phyloP scores from a whole-genome alignment of 1,139 yeast species.

The Taphrina wiesneri region DNA sequence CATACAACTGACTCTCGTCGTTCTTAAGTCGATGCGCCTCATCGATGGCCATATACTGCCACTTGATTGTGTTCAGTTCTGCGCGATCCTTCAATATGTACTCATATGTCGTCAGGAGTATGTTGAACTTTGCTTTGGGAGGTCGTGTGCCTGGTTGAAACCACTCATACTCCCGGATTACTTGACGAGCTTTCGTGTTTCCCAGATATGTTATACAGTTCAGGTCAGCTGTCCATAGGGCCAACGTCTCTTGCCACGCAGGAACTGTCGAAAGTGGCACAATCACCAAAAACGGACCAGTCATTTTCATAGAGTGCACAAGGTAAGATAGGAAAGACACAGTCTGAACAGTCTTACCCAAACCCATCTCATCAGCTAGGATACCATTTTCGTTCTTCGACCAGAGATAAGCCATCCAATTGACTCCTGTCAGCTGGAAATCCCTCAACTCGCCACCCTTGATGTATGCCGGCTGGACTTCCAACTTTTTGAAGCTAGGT shows the following conservation, averaged over 20 bases:
- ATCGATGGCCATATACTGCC: slow-evolving; percentile 98
- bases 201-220: slow-evolving; percentile 92
- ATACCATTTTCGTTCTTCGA: slow-evolving; percentile 96
- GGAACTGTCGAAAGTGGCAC: slow-evolving; percentile 96
- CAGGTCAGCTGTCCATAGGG: slow-evolving; percentile 95
- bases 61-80: slow-evolving; percentile 76
- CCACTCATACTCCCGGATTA: slow-evolving; percentile 82
- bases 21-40: slow-evolving; percentile 97
- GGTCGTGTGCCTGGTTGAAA: slow-evolving; percentile 58
- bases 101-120: slow-evolving; percentile 89
- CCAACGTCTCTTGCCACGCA: slow-evolving; percentile 99
- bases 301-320: slow-evolving; percentile 87
- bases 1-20: slow-evolving; percentile 89
- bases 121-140: slow-evolving; percentile 78
- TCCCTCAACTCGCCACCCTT: slow-evolving; percentile 92
- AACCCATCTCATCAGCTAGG: slow-evolving; percentile 98
- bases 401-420: slow-evolving; percentile 99
- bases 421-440: slow-evolving; percentile 94
- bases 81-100: slow-evolving; percentile 83
- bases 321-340: slow-evolving; percentile 94
- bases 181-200: slow-evolving; percentile 79
- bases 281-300: slow-evolving; percentile 94
- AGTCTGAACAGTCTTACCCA: slow-evolving; percentile 97
- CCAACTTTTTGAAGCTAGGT: slow-evolving; percentile 85
- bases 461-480: slow-evolving; percentile 82